A percentile compares a stretch with the other conserved stretches of the same genome.
Conservation (phyloP, 2,329 filamentous ascomycete genomes). For the Elsinoe fawcettii region DNA sequence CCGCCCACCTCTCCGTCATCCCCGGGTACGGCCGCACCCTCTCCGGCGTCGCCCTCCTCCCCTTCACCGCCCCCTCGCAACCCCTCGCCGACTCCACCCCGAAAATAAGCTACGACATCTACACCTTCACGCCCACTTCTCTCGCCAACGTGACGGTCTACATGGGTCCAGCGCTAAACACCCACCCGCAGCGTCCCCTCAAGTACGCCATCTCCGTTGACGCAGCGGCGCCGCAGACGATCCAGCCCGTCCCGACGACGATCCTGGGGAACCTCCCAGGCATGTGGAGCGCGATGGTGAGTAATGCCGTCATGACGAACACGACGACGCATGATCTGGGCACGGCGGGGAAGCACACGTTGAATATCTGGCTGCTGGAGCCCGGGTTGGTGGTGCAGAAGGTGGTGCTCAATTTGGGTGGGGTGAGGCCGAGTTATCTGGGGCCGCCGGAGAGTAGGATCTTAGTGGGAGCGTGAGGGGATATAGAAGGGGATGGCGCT, state of each 20-base stretch:
- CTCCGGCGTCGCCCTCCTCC: conserved; percentile 51
- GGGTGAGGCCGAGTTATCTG: conserved; percentile 29
- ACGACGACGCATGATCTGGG: conserved; percentile 33
- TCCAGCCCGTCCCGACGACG: conserved; percentile 25
- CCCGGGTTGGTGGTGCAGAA: conserved; percentile 37
- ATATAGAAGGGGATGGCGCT: too few species aligned
- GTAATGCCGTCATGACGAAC: conserved; percentile 45
- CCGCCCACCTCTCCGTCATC: conserved; percentile 46
- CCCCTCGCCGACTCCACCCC: conserved; percentile 41
- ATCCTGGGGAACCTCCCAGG: conserved; percentile 32
- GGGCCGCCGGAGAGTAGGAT: conserved; percentile 29
- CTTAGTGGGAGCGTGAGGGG: background rate
- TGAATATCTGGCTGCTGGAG: conserved; percentile 41
- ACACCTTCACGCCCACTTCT: conserved; percentile 48
- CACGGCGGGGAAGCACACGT: conserved; percentile 33
- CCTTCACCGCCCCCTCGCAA: conserved; percentile 45
- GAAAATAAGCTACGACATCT: conserved; percentile 54
- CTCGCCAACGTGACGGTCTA: conserved; percentile 30
- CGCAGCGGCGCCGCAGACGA: conserved; percentile 21
- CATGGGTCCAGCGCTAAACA: conserved; percentile 26
- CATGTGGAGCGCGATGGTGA: conserved; percentile 44
- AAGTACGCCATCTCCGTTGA: conserved; percentile 34
- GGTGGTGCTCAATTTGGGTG: conserved; percentile 29
- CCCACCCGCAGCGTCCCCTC: conserved; percentile 24
- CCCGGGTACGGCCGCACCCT: conserved; percentile 51